phyloP scores from a whole-genome alignment of 2,329 filamentous ascomycete genomes.

The Botrytis cinerea region DNA sequence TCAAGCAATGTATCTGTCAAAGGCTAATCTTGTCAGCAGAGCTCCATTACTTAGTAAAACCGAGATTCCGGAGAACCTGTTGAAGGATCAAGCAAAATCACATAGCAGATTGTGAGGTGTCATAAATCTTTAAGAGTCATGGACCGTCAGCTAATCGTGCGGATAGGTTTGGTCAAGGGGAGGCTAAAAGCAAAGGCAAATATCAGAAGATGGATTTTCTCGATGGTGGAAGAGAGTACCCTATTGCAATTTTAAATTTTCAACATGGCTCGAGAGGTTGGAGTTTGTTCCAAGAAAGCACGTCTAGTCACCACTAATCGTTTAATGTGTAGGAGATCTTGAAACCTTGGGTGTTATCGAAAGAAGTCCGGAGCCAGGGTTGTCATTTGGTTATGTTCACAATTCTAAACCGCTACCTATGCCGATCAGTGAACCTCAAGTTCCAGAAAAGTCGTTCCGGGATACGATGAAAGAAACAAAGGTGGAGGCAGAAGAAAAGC shows the following conservation, averaged over 20 bases:
- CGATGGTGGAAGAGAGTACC: background rate
- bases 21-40: background rate
- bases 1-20: background rate
- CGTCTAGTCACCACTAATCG: background rate
- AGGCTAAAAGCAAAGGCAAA: background rate
- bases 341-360: background rate
- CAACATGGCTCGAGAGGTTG: slow-evolving; percentile 7
- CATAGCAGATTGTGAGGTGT: slow-evolving; percentile 2
- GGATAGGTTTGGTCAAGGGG: background rate
- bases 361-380: background rate
- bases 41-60: background rate
- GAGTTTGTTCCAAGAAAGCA: background rate
- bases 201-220: too few species aligned
- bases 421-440: background rate
- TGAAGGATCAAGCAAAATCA: slow-evolving; percentile 17
- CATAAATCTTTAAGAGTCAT: background rate
- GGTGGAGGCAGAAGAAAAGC: too few species aligned
- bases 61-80: background rate
- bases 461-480: background rate
- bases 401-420: background rate
- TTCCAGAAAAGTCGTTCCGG: background rate
- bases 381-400: background rate
- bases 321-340: background rate
- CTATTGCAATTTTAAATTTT: slow-evolving; percentile 18
- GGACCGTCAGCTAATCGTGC: background rate